Conservation (phyloP, 768 basidiomycete species). For the Favolaschia claudopus region DNA sequence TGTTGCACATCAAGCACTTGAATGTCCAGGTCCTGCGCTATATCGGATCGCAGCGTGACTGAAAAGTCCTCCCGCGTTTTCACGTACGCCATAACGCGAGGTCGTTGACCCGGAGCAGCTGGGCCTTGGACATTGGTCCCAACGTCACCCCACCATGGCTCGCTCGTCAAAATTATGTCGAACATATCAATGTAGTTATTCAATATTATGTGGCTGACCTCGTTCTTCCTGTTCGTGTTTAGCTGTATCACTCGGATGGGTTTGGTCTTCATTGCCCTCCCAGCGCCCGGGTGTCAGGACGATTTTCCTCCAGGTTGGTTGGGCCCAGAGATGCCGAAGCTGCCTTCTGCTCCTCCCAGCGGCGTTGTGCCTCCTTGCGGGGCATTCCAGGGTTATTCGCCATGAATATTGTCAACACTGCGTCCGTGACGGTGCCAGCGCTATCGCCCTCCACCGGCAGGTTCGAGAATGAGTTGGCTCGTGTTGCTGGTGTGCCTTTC, state of each 20-base stretch:
- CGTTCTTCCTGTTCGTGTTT: conserved; percentile 9
- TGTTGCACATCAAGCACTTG: conserved; percentile 18
- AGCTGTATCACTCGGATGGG: conserved; percentile 9
- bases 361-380: neutral
- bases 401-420: too few species aligned
- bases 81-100: conserved; percentile 11
- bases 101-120: neutral
- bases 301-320: neutral
- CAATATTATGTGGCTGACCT: conserved; percentile 4
- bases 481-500: neutral
- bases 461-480: neutral
- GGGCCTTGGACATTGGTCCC: conserved; percentile 1
- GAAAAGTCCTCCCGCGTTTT: conserved; percentile 5
- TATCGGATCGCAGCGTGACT: conserved; percentile 14
- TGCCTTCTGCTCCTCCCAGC: neutral
- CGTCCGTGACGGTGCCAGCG: neutral
- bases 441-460: neutral
- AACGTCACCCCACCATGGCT: conserved; percentile 24
- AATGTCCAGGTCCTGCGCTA: conserved; percentile 12
- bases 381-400: neutral
- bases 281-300: too few species aligned
- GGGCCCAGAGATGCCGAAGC: neutral
- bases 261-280: neutral
- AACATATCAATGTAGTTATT: neutral
- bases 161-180: conserved; percentile 15